These are phyloP conservation scores for Rhizopogon vulgaris DNA, from an alignment of 768 basidiomycete species.

Conservation along the genomic window DNA sequence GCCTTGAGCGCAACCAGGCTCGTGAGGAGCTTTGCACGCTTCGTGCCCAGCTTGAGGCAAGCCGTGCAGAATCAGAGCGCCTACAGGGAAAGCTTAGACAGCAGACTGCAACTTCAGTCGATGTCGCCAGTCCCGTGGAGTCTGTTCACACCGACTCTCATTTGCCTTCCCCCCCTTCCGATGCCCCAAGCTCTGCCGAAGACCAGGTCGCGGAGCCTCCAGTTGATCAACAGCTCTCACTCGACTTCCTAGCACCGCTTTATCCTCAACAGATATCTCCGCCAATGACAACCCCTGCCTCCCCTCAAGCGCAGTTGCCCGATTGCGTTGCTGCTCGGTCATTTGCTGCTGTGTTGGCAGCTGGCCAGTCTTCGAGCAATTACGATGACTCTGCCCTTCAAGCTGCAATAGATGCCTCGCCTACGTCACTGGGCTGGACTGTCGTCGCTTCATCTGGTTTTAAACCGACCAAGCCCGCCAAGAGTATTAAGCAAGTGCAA, in stretches of 20 bases:
- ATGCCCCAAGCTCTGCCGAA: conserved; percentile 5
- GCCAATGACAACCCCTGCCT: conserved; percentile 25
- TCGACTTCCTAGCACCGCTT: conserved; percentile 14
- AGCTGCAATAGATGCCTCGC: conserved; percentile 17
- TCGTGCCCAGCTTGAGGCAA: conserved; percentile 28
- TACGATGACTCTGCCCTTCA: conserved; percentile 21
- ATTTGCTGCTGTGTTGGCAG: conserved; percentile 25
- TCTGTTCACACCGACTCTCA: conserved; percentile 3
- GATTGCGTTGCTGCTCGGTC: conserved; percentile 30
- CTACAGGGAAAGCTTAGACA: conserved; percentile 22
- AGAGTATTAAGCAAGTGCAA: conserved; percentile 35
- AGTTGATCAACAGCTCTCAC: conserved; percentile 10
- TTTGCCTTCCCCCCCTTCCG: background rate
- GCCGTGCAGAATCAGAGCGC: conserved; percentile 26
- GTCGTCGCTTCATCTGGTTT: conserved; percentile 6
- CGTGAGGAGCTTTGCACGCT: conserved; percentile 26
- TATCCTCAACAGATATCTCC: conserved; percentile 17
- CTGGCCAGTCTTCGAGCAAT: conserved; percentile 17
- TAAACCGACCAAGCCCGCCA: conserved; percentile 22
- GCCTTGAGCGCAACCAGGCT: conserved; percentile 30
- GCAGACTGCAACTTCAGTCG: background rate
- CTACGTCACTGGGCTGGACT: conserved; percentile 18
- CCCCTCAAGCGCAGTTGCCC: conserved; percentile 27
- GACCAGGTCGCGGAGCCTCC: conserved; percentile 1
- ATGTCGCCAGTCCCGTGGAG: conserved; percentile 6